Base-by-base conservation (phyloP, 306 rosid genomes). In the Cucurbita moschata region DNA sequence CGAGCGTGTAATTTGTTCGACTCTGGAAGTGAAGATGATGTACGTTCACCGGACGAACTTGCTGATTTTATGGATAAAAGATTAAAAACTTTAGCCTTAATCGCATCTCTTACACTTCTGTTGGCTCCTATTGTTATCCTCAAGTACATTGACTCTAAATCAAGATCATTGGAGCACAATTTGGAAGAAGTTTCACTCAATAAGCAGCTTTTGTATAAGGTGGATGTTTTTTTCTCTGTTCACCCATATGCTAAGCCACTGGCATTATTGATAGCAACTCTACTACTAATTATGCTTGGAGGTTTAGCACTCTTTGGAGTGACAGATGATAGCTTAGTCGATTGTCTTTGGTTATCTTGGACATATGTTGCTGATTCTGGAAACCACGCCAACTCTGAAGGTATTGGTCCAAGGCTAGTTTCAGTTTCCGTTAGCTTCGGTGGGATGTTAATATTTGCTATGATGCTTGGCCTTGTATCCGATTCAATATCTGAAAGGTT, bases 381-480 rank as follows among this genome's bases (percentile, higher is more conserved):
- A 76, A 92, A 86, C 80, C 97, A 92, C 55, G 83, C 97, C 56
- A 86, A 75, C 76, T 92, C 96, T 69, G 84, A 89, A 79, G 82
- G 92, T 47, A 12, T 85, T 46, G 86, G 90, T 21, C 86, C 88
- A n/a, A 89, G 89, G 84, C 80, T 92, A 47, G 97, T 89, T 77
- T 92, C 97, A 1, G 87, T 92, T 83, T 92, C 90, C 47, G 86
- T 92, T 79, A 89, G 96, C 86, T 89, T 92, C 76, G 97, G 96
- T 4, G 96, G 97, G 79, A 92, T 92, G 97, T 93, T 89, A 77
- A 85, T 92, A 75, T 92, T 92, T 83, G 97, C 97, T 72, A 92
- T 92, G 96, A 87, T 92, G 97, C 97, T 89, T 81, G 97, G 97
- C 55, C 94, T 92, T 65, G 97, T 92, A 51, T 89, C 97, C 13